Evolutionary conservation across 2,329 filamentous ascomycete genomes (phyloP), one percentile per base, ranked within the genome.

Genomic region (Aspergillus luchuensis): DNA sequence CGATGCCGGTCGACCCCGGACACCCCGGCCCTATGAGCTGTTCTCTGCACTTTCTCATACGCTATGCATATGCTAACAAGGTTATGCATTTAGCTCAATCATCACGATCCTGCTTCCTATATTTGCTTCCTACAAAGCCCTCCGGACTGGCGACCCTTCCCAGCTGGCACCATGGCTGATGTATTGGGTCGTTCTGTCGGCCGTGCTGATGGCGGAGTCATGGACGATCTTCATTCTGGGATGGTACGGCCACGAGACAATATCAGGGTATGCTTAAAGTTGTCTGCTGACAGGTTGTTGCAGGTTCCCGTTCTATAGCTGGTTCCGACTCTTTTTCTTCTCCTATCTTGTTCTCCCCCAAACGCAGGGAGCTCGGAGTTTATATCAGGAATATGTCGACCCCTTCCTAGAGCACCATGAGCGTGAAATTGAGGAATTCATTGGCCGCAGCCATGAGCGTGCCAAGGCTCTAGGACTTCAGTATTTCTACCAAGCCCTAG

Each of bases 111-210:
- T 97, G 74, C 96, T 98, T 75, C 95, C 95, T 55, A 87, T 97
- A 65, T 98, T 97, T 80, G 93, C 94, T 67, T 97, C 94, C 66
- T 98, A 97, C 85, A 98, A 98, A 83, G 94, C 95, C 52, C 89
- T 99, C 73, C 94, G 95, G 80, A 93, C 92, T 15, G 90, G 90
- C 56, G 91, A 97, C 76, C 92, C 93, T 2, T 89, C 91, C 39
- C 88, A 96, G 74, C 85, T 97, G 62, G 91, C 91, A 65, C 94
- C 94, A 88, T 99, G 95, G 95, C 86, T 98, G 67, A 98, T 98
- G 90, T 99, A 98, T 85, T 99, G 94, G 90, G 92, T 97, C 62
- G 92, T 97, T 23, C 86, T 97, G 66, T 91, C 91, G 63, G 89
- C 91, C 75, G 87, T 89, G 69, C 83, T 93, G 59, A 85, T 95